Evolutionary conservation across 768 basidiomycete genomes (phyloP).

Genomic region (Chiua virens): DNA sequence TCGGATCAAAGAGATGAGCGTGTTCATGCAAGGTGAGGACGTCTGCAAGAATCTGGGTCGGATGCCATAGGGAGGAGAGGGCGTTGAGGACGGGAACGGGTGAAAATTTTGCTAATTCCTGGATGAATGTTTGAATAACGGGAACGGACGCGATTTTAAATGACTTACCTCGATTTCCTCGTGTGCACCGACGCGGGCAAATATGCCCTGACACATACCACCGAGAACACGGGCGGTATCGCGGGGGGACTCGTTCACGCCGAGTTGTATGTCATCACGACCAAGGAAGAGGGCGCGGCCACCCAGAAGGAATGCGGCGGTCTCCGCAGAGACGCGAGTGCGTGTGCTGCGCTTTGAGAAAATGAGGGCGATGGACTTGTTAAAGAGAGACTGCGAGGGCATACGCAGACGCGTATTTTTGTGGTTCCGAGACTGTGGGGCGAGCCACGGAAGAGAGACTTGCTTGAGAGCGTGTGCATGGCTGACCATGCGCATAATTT

Average conservation of each 20-base stretch:
- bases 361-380: conserved; percentile 83
- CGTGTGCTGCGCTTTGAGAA: conserved; percentile 95
- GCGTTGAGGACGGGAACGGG: conserved; percentile 96
- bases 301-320: conserved; percentile 73
- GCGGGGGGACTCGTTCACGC: conserved; percentile 85
- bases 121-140: not conserved
- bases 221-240: conserved; percentile 89
- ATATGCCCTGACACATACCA: conserved; percentile 95
- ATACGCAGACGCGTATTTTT: conserved; percentile 45
- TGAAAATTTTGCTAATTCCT: conserved; percentile 91
- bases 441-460: conserved; percentile 64
- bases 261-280: conserved; percentile 87
- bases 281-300: conserved; percentile 92
- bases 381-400: conserved; percentile 73
- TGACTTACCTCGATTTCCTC: conserved; percentile 81
- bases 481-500: conserved; percentile 65
- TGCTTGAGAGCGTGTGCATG: conserved; percentile 69
- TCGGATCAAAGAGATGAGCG: conserved; percentile 50
- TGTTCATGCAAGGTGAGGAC: conserved; percentile 86
- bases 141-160: not conserved
- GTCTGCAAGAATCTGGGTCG: conserved; percentile 94
- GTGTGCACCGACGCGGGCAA: conserved; percentile 94
- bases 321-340: conserved; percentile 88
- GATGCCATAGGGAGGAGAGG: conserved; percentile 94
- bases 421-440: conserved; percentile 41